Percentiles rank a stretch among this genome's conserved stretches.
Evolutionary conservation across 2,329 filamentous ascomycete genomes (phyloP).

Genomic region (Colletotrichum tropicicola): DNA sequence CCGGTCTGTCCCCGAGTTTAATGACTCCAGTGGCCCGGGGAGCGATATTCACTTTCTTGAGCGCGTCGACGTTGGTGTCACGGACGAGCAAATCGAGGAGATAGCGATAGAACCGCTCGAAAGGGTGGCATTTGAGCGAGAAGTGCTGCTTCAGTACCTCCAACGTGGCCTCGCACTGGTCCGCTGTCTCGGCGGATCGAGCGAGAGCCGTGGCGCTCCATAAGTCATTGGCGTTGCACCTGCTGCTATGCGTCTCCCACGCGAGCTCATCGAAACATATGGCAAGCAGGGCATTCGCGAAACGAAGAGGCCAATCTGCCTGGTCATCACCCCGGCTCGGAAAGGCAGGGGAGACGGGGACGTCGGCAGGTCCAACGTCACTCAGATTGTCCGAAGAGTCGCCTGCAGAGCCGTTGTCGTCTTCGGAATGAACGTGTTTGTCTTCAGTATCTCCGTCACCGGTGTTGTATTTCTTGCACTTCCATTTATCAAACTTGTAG

Average conservation of each 20-base stretch:
- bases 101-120: not conserved
- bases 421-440: not conserved
- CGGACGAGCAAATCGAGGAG: not conserved
- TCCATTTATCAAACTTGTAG: slow-evolving; percentile 40
- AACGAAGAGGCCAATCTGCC: not conserved
- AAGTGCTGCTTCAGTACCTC: not conserved
- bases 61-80: not conserved
- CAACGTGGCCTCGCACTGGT: not conserved
- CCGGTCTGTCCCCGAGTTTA: not conserved
- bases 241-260: not conserved
- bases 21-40: not conserved
- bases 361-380: not conserved
- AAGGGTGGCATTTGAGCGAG: not conserved
- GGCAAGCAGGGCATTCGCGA: not conserved
- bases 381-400: not conserved
- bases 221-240: not conserved
- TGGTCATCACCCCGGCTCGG: not conserved
- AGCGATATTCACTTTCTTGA: not conserved
- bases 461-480: slow-evolving; percentile 37
- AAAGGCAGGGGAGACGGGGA: not conserved
- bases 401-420: not conserved
- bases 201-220: not conserved
- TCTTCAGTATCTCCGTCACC: not conserved
- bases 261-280: not conserved
- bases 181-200: slow-evolving; percentile 3